Evolutionary conservation across 2,329 filamentous ascomycete species (phyloP).

Genomic region (Phaeosphaeriaceae sp.): DNA sequence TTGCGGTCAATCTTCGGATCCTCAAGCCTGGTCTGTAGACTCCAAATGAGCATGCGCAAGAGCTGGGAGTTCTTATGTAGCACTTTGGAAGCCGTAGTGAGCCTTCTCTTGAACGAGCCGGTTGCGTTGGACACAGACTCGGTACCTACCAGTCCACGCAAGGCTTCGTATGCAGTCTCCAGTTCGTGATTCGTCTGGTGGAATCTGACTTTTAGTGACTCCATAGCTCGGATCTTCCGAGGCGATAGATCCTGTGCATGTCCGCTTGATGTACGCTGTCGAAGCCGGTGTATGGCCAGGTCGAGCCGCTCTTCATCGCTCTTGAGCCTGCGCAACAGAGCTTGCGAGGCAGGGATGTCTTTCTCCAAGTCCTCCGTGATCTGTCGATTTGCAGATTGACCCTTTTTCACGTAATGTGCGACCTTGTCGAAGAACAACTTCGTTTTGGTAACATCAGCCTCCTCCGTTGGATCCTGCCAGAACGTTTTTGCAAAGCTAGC

Average conservation of each 20-base stretch:
- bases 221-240: conserved; percentile 15
- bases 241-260: conserved; percentile 10
- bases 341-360: conserved; percentile 35
- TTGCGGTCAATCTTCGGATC: conserved; percentile 17
- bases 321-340: conserved; percentile 32
- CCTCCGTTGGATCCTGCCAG: conserved; percentile 41
- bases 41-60: conserved; percentile 36
- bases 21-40: conserved; percentile 37
- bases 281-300: conserved; percentile 16
- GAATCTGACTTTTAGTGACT: conserved; percentile 18
- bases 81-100: conserved; percentile 29
- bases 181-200: conserved; percentile 29
- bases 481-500: conserved; percentile 35
- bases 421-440: conserved; percentile 28
- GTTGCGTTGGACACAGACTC: conserved; percentile 10
- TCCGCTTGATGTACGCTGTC: conserved; percentile 9
- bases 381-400: conserved; percentile 27
- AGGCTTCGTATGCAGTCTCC: conserved; percentile 18
- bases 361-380: conserved; percentile 32
- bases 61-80: conserved; percentile 36
- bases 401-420: conserved; percentile 25
- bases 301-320: conserved; percentile 33
- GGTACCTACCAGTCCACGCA: conserved; percentile 15
- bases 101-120: conserved; percentile 26
- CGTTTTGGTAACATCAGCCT: conserved; percentile 28